Percentiles rank a stretch among this genome's conserved stretches.
Evolutionary conservation across 805 yeast genomes (phyloP).

Genomic region (Saccharomycopsis selenospora): DNA sequence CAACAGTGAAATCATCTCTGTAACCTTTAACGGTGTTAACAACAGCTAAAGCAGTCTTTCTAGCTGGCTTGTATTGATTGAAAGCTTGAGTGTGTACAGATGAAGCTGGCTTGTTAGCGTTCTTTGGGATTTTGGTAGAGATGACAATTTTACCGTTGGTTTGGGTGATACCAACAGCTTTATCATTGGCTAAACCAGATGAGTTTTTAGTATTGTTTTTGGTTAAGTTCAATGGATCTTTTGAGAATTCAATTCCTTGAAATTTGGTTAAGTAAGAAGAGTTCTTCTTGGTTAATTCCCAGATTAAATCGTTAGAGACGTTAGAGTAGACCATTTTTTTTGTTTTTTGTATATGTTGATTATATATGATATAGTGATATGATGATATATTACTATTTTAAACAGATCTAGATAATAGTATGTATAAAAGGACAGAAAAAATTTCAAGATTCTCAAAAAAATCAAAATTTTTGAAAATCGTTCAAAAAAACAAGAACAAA

Average conservation of each 20-base stretch:
- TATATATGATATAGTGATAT: too few relatives aligned
- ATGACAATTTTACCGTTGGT: constrained; percentile 34
- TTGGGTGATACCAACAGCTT: constrained; percentile 40
- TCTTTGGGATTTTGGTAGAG: constrained; percentile 37
- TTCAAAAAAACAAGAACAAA: too few relatives aligned
- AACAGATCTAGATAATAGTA: too few relatives aligned
- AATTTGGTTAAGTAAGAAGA: constrained; percentile 43
- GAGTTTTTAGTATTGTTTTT: constrained; percentile 40
- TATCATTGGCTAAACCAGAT: constrained; percentile 43
- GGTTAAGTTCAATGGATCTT: constrained; percentile 44
- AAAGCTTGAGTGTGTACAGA: constrained; percentile 31
- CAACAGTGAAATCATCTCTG: constrained; percentile 42
- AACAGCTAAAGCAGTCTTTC: constrained; percentile 39
- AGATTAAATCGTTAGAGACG: constrained; percentile 38
- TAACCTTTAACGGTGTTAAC: constrained; percentile 39
- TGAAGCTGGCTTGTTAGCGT: constrained; percentile 42
- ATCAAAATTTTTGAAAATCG: too few relatives aligned
- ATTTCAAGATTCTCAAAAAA: too few relatives aligned
- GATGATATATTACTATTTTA: neutral
- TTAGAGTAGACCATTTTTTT: constrained; percentile 15
- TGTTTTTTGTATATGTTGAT: too few relatives aligned
- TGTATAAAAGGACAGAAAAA: too few relatives aligned
- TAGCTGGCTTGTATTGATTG: constrained; percentile 37
- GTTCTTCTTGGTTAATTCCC: constrained; percentile 44
- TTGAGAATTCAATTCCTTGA: constrained; percentile 36